These are phyloP conservation scores for Salix brachista DNA, from an alignment of 345 rosid genomes.

Conservation along the genomic window DNA sequence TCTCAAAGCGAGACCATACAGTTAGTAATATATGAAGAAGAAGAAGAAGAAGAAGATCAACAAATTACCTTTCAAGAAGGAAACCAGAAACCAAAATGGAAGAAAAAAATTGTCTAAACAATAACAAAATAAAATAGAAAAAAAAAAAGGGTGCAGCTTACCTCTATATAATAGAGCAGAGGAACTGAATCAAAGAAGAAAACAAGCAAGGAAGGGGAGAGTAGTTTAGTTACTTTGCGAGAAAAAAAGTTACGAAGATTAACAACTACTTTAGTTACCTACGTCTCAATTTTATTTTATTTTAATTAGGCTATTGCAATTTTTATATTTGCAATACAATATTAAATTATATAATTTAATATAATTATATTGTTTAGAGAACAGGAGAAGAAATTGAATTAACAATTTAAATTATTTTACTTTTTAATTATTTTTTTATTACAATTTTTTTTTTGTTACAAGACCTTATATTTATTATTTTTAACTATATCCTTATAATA, in stretches of 20 bases:
- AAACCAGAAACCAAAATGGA: slow-evolving; percentile 25
- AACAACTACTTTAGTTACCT: neutral
- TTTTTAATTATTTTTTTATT: too few relatives aligned
- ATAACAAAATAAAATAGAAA: neutral
- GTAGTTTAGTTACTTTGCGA: slow-evolving; percentile 18
- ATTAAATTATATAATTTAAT: too few relatives aligned
- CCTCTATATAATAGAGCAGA: neutral
- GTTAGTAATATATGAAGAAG: neutral
- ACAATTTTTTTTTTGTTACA: too few relatives aligned
- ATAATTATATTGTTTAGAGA: too few relatives aligned
- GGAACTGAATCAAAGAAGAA: slow-evolving; percentile 17
- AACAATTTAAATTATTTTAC: too few relatives aligned
- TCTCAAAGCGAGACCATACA: neutral
- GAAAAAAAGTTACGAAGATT: slow-evolving; percentile 33
- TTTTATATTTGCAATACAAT: too few relatives aligned
- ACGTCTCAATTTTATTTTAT: neutral
- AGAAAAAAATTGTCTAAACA: neutral
- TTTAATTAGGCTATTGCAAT: too few relatives aligned
- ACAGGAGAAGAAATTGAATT: too few relatives aligned
- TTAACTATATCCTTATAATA: too few relatives aligned
- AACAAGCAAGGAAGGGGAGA: slow-evolving; percentile 21
- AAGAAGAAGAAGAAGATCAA: neutral
- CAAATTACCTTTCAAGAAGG: slow-evolving; percentile 3
- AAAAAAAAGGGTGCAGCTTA: neutral
- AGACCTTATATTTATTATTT: neutral